Evolutionary conservation across 139 green algal species (phyloP), one percentile per base, ranked within the genome.

Genomic region (Nannochloris sp.): DNA sequence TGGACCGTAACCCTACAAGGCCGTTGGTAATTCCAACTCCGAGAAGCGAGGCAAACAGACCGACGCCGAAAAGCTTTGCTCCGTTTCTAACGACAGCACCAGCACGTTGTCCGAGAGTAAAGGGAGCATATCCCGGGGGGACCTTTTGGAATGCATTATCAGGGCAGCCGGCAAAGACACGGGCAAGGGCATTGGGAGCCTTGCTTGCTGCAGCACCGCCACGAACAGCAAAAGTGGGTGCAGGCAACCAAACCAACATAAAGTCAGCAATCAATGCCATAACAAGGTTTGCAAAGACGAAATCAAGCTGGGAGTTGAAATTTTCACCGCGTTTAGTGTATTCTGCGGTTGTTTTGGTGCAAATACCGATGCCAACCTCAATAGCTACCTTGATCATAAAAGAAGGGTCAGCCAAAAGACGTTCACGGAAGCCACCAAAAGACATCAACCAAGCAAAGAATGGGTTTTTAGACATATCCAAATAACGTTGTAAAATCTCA

Each of bases 201-300:
- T 19, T 37, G 4, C 42, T 24, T 5, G 44, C 33, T 12, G 27
- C 39, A 4, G 45, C 48, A 35, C 58, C 71, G 61, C 59, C 31
- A 32, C 27, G 71, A 70, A 80, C 82, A 1, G 76, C 73, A 48
- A 95, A 75, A 3, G 91, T 93, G 24, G 93, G 93, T 19, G 94
- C 94, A 0, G 93, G 93, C 64, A 98, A 83, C 92, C 92, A 98
- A 2, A 96, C 92, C 10, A 99, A 85, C 92, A 98, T 96, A 84
- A 97, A 98, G 75, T 99, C 93, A 0, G 93, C 93, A 23, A 99
- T 85, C 58, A 99, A 76, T 2, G 93, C 93, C 93, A 99, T 99
- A 34, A 96, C 67, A 34, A 96, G 75, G 69, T 98, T 97, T 60
- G 92, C 92, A 32, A 84, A 72, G 27, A 97, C 93, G 81, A 98